These are phyloP conservation scores for Phytophthora melonis DNA, from an alignment of 352 stramenopile genomes.

Conservation along the genomic window DNA sequence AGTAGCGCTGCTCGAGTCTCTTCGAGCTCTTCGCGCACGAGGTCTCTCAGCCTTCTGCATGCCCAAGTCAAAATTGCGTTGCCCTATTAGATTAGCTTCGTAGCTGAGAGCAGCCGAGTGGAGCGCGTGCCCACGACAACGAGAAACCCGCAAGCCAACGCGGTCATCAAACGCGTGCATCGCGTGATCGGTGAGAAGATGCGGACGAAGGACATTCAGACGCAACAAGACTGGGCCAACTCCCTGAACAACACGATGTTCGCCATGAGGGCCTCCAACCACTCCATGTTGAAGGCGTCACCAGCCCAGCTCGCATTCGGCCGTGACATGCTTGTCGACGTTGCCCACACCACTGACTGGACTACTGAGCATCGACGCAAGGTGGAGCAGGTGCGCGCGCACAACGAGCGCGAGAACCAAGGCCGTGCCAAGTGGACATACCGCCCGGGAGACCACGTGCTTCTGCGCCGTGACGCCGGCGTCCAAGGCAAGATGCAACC, in stretches of 20 bases:
- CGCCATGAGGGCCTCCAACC: background rate
- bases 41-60: too few relatives aligned
- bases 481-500: background rate
- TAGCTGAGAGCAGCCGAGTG: too few relatives aligned
- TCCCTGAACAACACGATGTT: constrained; percentile 17
- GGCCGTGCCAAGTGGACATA: background rate
- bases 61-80: too few relatives aligned
- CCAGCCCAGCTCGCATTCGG: constrained; percentile 10
- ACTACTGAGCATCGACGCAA: background rate
- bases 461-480: background rate
- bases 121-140: background rate
- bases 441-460: background rate
- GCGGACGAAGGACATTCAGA: background rate
- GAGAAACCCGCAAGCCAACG: constrained; percentile 8
- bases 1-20: too few relatives aligned
- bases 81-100: too few relatives aligned
- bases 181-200: constrained; percentile 15
- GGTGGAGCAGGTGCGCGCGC: background rate
- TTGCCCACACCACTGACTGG: background rate
- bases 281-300: constrained; percentile 4
- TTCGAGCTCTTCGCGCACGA: too few relatives aligned
- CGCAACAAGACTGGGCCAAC: background rate
- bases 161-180: constrained; percentile 12
- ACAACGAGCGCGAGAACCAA: background rate
- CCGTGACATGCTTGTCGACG: background rate